phyloP scores from a whole-genome alignment of 106 monocot genomes.

The Dioscorea zingiberensis region DNA sequence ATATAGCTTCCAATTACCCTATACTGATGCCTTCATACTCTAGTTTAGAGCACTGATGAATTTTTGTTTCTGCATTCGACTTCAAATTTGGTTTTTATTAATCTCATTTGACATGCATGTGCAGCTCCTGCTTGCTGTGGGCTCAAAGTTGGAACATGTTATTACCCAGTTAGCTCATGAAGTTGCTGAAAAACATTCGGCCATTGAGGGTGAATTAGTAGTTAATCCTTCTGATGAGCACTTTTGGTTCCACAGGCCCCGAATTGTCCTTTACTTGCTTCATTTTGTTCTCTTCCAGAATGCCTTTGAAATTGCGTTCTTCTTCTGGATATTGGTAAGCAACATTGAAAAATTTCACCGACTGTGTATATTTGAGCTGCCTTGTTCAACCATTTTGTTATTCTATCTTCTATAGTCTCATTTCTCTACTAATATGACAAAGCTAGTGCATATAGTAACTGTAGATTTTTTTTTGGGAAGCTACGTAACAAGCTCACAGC shows the following conservation, averaged over 20 bases:
- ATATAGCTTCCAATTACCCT: too few relatives aligned
- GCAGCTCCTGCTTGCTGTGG: conserved; percentile 47
- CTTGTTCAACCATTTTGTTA: too few relatives aligned
- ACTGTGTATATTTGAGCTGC: too few relatives aligned
- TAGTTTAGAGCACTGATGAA: too few relatives aligned
- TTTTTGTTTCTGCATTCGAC: too few relatives aligned
- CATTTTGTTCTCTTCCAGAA: conserved; percentile 68
- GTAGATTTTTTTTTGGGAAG: too few relatives aligned
- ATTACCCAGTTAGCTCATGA: conserved; percentile 41
- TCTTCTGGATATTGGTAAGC: conserved; percentile 60
- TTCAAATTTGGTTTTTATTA: too few relatives aligned
- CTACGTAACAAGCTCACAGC: too few relatives aligned
- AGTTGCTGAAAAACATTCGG: conserved; percentile 55
- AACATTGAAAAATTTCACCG: not conserved
- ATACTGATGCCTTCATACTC: too few relatives aligned
- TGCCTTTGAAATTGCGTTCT: conserved; percentile 54
- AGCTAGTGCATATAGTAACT: too few relatives aligned
- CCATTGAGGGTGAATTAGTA: conserved; percentile 37
- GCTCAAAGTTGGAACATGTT: conserved; percentile 43
- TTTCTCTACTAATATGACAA: too few relatives aligned
- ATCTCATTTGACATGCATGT: not conserved
- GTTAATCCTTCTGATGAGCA: conserved; percentile 52
- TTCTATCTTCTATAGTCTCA: too few relatives aligned
- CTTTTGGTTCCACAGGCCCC: conserved; percentile 40
- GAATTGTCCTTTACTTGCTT: conserved; percentile 38